Conservation (phyloP, 495 filamentous ascomycete genomes). For the Daldinia childiae region DNA sequence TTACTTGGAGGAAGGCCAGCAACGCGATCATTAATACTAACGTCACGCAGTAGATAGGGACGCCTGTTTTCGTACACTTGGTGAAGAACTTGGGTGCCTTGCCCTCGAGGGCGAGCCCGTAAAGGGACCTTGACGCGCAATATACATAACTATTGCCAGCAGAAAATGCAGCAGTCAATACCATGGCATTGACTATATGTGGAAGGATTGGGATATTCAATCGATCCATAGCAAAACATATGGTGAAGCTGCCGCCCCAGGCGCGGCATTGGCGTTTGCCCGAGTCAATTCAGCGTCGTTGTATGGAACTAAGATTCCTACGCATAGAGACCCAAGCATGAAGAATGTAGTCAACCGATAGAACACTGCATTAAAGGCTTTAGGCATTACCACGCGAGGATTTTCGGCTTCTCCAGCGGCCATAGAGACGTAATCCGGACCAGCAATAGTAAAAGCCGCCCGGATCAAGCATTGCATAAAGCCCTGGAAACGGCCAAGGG, state of each 20-base stretch:
- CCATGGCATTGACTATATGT: constrained; percentile 75
- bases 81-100: constrained; percentile 69
- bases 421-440: constrained; percentile 79
- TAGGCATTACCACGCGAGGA: constrained; percentile 66
- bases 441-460: constrained; percentile 75
- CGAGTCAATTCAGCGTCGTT: constrained; percentile 55
- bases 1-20: constrained; percentile 77
- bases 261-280: constrained; percentile 57
- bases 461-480: constrained; percentile 72
- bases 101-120: constrained; percentile 61
- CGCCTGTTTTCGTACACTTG: constrained; percentile 63
- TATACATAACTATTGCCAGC: constrained; percentile 82
- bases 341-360: constrained; percentile 74
- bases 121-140: constrained; percentile 73
- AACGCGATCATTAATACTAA: constrained; percentile 71
- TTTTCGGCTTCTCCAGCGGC: constrained; percentile 74
- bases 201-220: constrained; percentile 69
- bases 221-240: constrained; percentile 81
- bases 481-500: constrained; percentile 69
- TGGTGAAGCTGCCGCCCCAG: constrained; percentile 73
- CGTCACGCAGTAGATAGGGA: constrained; percentile 67
- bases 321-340: constrained; percentile 69
- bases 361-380: constrained; percentile 74
- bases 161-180: constrained; percentile 74
- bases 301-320: constrained; percentile 69